Evolutionary conservation across 2,329 filamentous ascomycete species (phyloP), one percentile per base, ranked within the genome.

Genomic region (Colletotrichum sp.): DNA sequence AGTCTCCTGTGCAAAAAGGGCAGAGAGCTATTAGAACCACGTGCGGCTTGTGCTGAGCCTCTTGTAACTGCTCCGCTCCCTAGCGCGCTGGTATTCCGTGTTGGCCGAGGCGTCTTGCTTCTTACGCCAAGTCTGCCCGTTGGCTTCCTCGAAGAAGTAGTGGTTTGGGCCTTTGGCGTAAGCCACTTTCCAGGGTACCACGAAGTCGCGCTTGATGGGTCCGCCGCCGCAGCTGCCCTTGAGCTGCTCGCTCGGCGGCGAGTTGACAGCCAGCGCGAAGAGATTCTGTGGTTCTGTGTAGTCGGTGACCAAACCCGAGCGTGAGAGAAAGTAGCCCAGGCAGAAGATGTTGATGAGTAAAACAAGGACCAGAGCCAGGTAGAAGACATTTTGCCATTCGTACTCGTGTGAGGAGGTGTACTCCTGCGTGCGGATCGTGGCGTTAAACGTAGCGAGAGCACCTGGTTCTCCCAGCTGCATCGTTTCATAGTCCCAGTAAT

Each of bases 241-340:
- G 58, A 86, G 76, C 21, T 80, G 80, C 6, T 73, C 69, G 51
- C 82, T 84, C 4, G 84, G 83, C 2, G 85, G 83, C 66, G 83
- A 84, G 79, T 95, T 95, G 66, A 96, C 86, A 3, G 93, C 92
- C 0, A 95, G 83, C 0, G 91, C 86, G 78, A 96, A 95, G 3
- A 95, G 84, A 79, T 95, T 95, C 68, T 93, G 90, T 1, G 94
- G 93, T 78, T 96, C 94, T 0, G 92, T 94, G 79, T 93, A 95
- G 83, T 96, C 94, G 1, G 93, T 95, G 9, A 96, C 90, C 27
- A 94, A 88, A 1, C 90, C 90, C 0, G 85, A 84, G 8, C 84
- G 80, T 76, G 88, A 85, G 61, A 89, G 79, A 65, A 93, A 80
- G 82, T 95, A 95, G 3, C 84, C 78, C 1, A 95, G 83, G 70